phyloP scores from a whole-genome alignment of 139 green algal species.

The Diplosphaera chodatii region DNA sequence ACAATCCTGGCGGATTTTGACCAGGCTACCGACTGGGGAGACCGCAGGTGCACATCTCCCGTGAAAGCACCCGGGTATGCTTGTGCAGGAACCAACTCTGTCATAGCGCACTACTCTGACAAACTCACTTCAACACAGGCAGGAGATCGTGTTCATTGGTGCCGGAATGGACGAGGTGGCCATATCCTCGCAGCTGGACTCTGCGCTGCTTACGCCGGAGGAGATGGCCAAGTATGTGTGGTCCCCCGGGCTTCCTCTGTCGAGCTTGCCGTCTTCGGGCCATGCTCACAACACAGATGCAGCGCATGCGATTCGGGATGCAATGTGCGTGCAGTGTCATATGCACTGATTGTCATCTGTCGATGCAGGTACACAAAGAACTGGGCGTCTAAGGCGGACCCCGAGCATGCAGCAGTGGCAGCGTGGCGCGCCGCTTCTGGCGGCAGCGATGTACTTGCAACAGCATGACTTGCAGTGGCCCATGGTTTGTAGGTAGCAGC shows the following conservation, averaged over 20 bases:
- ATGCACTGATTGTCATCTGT: neutral
- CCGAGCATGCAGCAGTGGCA: neutral
- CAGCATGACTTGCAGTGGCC: too few species aligned
- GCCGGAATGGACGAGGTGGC: slow-evolving; percentile 72
- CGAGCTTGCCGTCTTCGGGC: too few species aligned
- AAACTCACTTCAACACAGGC: slow-evolving; percentile 14
- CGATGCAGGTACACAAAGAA: neutral
- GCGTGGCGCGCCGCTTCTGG: neutral
- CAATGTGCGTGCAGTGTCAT: too few species aligned
- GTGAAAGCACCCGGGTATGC: too few species aligned
- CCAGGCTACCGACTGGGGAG: slow-evolving; percentile 35
- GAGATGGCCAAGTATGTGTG: slow-evolving; percentile 75
- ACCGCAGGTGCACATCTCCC: slow-evolving; percentile 34
- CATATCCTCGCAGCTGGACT: slow-evolving; percentile 76
- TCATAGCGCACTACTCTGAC: too few species aligned
- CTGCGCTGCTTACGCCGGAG: slow-evolving; percentile 68
- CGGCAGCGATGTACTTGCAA: too few species aligned
- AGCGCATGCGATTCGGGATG: too few species aligned
- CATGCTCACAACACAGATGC: too few species aligned
- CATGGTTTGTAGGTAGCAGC: too few species aligned
- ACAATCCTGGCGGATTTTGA: slow-evolving; percentile 73
- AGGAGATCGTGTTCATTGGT: slow-evolving; percentile 96
- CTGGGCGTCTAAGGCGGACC: neutral
- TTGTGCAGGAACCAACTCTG: too few species aligned
- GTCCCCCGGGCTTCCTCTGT: too few species aligned